A percentile compares a stretch with the other conserved stretches of the same genome.
Evolutionary conservation across 78 protist genomes (phyloP).

Genomic region (Chrysochromulina tobinii): DNA sequence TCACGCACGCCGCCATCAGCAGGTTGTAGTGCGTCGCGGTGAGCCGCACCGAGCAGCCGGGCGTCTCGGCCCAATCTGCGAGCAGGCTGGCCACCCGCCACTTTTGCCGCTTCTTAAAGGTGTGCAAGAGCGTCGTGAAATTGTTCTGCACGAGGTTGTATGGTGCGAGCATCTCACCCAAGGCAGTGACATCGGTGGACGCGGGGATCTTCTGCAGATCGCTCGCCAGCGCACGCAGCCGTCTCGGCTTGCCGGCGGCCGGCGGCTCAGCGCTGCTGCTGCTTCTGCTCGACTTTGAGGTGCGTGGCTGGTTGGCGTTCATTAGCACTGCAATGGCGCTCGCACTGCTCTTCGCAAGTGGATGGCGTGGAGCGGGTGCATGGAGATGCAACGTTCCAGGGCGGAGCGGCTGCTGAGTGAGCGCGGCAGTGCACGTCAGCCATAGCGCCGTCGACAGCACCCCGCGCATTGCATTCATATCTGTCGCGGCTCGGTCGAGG

Average conservation of each 20-base stretch:
- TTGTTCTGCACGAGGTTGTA: neutral
- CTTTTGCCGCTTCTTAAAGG: neutral
- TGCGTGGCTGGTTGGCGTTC: no score
- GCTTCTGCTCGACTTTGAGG: no score
- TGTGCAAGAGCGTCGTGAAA: neutral
- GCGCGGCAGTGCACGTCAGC: no score
- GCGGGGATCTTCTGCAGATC: neutral
- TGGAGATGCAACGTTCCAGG: no score
- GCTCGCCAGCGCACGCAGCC: neutral
- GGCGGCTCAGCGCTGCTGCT: no score
- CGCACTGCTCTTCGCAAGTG: no score
- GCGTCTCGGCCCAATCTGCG: neutral
- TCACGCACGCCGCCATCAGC: neutral
- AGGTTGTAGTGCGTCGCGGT: neutral
- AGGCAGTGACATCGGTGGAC: neutral
- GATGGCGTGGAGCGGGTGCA: no score
- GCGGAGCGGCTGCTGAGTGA: no score
- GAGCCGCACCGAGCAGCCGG: neutral
- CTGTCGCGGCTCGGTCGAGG: no score
- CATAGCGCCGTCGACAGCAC: no score
- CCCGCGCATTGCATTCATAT: no score
- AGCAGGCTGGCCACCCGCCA: neutral
- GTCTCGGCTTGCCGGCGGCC: neutral
- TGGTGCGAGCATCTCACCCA: neutral
- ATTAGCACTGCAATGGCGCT: no score